Conservation (phyloP, 2,329 filamentous ascomycete genomes). For the Botrytis aclada region DNA sequence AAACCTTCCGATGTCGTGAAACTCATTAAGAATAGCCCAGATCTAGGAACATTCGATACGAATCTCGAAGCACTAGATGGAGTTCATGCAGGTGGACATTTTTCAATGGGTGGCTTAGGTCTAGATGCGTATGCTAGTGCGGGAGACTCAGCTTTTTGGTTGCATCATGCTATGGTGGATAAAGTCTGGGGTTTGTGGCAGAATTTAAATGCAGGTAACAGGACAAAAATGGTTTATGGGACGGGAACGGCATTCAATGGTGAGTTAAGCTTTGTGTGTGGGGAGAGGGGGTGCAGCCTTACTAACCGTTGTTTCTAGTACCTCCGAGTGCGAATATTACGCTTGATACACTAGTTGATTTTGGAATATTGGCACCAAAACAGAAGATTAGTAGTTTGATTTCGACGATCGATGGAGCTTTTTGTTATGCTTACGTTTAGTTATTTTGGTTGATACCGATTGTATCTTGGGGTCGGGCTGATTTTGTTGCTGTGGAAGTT, state of each 20-base stretch:
- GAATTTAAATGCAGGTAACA: conserved; percentile 28
- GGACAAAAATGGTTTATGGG: conserved; percentile 28
- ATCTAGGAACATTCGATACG: neutral
- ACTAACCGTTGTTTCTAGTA: neutral
- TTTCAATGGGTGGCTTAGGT: neutral
- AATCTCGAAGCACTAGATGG: conserved; percentile 4
- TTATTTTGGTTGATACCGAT: neutral
- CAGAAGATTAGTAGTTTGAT: conserved; percentile 34
- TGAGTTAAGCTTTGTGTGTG: neutral
- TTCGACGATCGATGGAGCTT: conserved; percentile 38
- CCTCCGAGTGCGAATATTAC: conserved; percentile 5
- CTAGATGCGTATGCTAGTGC: conserved; percentile 44
- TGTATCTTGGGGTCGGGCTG: neutral
- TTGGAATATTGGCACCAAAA: neutral
- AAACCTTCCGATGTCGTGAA: conserved; percentile 7
- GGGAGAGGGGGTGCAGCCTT: too few species aligned
- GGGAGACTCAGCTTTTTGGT: conserved; percentile 45
- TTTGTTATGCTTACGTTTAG: conserved; percentile 46
- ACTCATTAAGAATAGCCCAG: neutral
- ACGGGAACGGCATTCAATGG: conserved; percentile 1
- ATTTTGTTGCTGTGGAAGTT: neutral
- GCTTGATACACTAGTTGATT: conserved; percentile 1
- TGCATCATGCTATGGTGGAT: conserved; percentile 47
- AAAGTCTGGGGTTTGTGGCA: conserved; percentile 49
- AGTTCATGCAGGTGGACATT: conserved; percentile 9